Evolutionary conservation across 805 yeast genomes (phyloP), one percentile per base, ranked within the genome.

Genomic region (Barnettozyma wickerhamii): DNA sequence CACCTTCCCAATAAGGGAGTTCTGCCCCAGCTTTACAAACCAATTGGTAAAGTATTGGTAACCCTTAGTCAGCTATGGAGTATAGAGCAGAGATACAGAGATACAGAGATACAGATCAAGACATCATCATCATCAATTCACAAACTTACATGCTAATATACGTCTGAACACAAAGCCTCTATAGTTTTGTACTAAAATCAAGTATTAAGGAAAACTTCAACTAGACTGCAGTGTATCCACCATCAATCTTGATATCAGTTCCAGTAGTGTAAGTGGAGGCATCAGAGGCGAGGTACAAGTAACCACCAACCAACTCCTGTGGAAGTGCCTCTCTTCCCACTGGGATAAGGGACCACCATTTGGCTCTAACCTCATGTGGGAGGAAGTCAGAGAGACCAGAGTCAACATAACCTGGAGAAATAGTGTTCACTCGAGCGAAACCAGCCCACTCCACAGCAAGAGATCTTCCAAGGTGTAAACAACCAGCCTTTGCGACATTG

Each of bases 361-460:
- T 64, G 30, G 62, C 60, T 48, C 65, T 64, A 45, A 67, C 62
- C 35, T 71, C 74, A 23, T 57, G 52, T 26, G 76, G 73, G 6
- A 73, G 58, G 37, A 66, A 66, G 48, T 67, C 71, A 6, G 79
- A 70, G 48, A 86, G 71, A 47, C 81, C 87, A 7, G 95, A 84
- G 44, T 73, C 75, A 46, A 85, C 82, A 68, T 87, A 86, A n/a
- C 95, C 95, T 18, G 95, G 95, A 13, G 88, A 79, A 23, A 86
- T 74, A 21, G 85, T 69, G 68, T 86, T 86, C 43, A 81, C 91
- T 50, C 95, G 74, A n/a, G 91, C 95, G 55, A 83, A 84, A 2
- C 80, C 76, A n/a, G 89, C 78, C 90, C 56, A 52, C 69, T 87
- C 88, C 51, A 89, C 84, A 13, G 88, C 86, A n/a, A 51, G 37